Evolutionary conservation across 768 basidiomycete species (phyloP), one percentile per base, ranked within the genome.

Genomic region (Rhodosporidiobolus sp.): DNA sequence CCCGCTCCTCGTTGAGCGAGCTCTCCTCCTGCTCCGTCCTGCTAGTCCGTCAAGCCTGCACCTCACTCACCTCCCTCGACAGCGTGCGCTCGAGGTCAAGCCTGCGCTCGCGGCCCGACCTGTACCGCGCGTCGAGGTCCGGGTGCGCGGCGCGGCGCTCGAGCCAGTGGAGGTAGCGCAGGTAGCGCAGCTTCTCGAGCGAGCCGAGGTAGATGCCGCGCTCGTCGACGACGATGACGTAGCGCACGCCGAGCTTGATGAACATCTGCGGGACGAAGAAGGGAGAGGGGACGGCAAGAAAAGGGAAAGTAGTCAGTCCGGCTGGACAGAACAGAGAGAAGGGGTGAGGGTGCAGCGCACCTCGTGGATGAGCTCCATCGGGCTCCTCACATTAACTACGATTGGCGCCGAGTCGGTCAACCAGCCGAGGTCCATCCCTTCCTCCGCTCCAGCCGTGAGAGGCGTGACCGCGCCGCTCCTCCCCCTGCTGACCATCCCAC

Each of bases 121-220:
- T 43, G 38, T 43, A 14, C 38, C 14, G 8, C n/a, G n/a, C n/a
- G n/a, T n/a, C n/a, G n/a, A n/a, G n/a, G 38, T 14, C 38, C 8
- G 38, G 38, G 38, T 43, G 38, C 38, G 7, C 38, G 38, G 38
- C 38, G 3, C 66, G 61, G 34, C 65, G 64, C 66, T 72, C 71
- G 35, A 67, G 52, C 71, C 71, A 72, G 26, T 56, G 71, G 14
- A 67, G 32, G 62, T 72, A 72, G 62, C 48, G 45, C 56, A 98
- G 86, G 93, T 94, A 99, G 0, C 86, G 87, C 82, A 95, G 94
- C 85, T 97, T 97, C 80, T 93, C 89, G 66, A 99, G 90, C 17
- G 94, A 85, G 14, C 96, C 96, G 78, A 90, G 88, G 78, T 94
- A 98, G 56, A 87, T 82, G 11, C 94, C 94, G 63, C 92, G 87